Percentiles rank a stretch among this genome's conserved stretches.
phyloP scores from a whole-genome alignment of 2,329 filamentous ascomycete species.

The Fulvia fulva region DNA sequence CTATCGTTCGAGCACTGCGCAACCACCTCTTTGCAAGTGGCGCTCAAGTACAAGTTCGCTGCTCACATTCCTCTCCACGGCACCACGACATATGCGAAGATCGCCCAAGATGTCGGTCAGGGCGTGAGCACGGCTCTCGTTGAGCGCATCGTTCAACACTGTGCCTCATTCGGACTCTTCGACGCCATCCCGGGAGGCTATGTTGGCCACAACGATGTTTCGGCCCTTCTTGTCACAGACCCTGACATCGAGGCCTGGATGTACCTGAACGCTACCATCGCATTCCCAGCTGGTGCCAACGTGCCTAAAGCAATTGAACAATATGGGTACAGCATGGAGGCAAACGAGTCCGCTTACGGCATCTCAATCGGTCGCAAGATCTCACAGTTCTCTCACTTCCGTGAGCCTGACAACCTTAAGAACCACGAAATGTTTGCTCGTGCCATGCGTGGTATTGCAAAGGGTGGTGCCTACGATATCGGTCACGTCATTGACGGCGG shows the following conservation, averaged over 20 bases:
- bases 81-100: background rate
- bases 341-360: conserved; percentile 21
- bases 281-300: conserved; percentile 20
- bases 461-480: conserved; percentile 20
- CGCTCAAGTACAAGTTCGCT: background rate
- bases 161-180: conserved; percentile 20
- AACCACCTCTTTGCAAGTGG: background rate
- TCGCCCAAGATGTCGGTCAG: background rate
- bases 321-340: conserved; percentile 20
- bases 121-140: conserved; percentile 15
- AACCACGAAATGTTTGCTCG: conserved; percentile 22
- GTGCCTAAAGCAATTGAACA: conserved; percentile 20
- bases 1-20: background rate
- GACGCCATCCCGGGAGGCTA: conserved; percentile 11
- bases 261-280: conserved; percentile 20
- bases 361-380: conserved; percentile 18
- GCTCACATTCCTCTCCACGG: background rate
- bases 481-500: conserved; percentile 20
- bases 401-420: conserved; percentile 21
- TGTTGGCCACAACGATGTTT: conserved; percentile 19
- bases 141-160: conserved; percentile 20
- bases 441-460: conserved; percentile 24
- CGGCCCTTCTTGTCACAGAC: conserved; percentile 21
- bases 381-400: conserved; percentile 20
- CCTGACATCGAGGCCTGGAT: conserved; percentile 23